Evolutionary conservation across 2,329 filamentous ascomycete species (phyloP), one percentile per base, ranked within the genome.

Genomic region (Macrophomina tecta): DNA sequence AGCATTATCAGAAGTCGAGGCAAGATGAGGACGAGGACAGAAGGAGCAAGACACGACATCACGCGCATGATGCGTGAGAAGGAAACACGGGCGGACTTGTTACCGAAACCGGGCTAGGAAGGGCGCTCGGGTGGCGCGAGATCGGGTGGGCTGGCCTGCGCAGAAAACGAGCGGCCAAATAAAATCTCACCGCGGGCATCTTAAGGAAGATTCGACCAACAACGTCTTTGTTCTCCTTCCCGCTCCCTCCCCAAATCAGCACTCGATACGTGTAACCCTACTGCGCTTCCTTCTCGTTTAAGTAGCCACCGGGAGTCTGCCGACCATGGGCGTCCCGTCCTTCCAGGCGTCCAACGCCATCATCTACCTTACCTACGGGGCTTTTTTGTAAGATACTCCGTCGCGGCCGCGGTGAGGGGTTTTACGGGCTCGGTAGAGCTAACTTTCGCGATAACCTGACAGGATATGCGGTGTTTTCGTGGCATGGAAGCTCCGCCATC

Each of bases 291-390:
- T 48, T 61, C 45, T 8, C 8, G 28, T 6, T 34, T 28, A 28
- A 38, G 30, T 18, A 28, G 9, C 12, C 14, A 9, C 45, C 42
- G 32, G n/a, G 12, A 9, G n/a, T 38, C 58, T 49, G 58, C 32
- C 45, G 32, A 48, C 67, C 23, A 95, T 94, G 92, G 90, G 90
- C 23, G 85, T 89, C 71, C 91, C 91, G 67, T 94, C 92, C 1
- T 87, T 83, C 66, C 82, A 86, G 84, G 91, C 91, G 75, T 94
- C 91, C 38, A 93, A 94, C 82, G 91, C 91, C 83, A 84, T 94
- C 76, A 90, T 95, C 76, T 94, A 94, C 76, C 81, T 92, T 64
- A 92, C 90, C 60, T 94, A 93, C 81, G 90, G 86, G 70, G 82
- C 84, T 60, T 95, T 95, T 77, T 81, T 95, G 92, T 94, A 49